Evolutionary conservation across 2,329 filamentous ascomycete genomes (phyloP), one percentile per base, ranked within the genome.

Genomic region (Exophiala spinifera): DNA sequence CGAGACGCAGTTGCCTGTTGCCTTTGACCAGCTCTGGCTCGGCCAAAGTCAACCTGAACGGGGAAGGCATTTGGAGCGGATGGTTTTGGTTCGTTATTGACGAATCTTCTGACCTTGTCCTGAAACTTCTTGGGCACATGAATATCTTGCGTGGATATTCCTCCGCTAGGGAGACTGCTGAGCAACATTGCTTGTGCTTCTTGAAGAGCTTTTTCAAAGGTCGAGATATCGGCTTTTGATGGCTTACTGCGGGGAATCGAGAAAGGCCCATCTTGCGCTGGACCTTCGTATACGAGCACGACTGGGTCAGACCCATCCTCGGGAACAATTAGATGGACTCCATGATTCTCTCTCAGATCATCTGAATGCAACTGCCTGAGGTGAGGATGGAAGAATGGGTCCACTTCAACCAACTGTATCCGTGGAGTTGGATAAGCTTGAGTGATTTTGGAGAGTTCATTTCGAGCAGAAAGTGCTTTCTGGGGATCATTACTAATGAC

Each of bases 401-500:
- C 74, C 15, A 78, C 64, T 11, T 71, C 66, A n/a, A 78, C 64
- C 31, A 75, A 68, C 31, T 71, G 69, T 37, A 78, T 63, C 53
- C 73, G 70, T 10, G 74, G 65, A 2, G 76, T 74, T 19, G 76
- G 76, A 56, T 76, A 74, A 48, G 76, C 76, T 54, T 76, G 73
- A 19, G 77, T 69, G 33, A 78, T 66, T 58, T 74, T 76, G 65
- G 74, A 70, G 50, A 78, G 76, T 60, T 78, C 76, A 34, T 74
- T 76, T 20, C 74, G 71, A 33, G 76, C 76, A 49, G 72, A 74
- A 39, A 77, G 74, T 6, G 74, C 75, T 67, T 91, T 95, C 77
- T 94, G 95, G 61, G 86, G 85, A 65, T 96, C 88, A 34, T 87
- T 82, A 5, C 89, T 89, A 72, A 91, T 96, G 51, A 97, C 81